A percentile compares a stretch with the other conserved stretches of the same genome.
These are phyloP conservation scores for Suillus clintonianus DNA, from an alignment of 768 basidiomycete species.

Conservation along the genomic window DNA sequence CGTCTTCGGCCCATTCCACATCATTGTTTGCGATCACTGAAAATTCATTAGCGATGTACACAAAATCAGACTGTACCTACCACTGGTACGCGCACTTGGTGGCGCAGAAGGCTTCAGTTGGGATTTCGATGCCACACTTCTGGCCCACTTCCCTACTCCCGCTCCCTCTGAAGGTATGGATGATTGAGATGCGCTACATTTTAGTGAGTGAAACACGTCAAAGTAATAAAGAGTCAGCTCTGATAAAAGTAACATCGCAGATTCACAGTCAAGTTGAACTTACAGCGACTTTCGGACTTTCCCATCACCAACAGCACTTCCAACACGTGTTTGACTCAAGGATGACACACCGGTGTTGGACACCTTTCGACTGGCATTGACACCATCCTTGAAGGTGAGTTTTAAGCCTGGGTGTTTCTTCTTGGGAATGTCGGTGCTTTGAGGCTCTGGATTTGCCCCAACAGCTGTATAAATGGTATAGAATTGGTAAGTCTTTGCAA, in stretches of 20 bases:
- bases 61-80: background rate
- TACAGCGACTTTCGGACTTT: background rate
- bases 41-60: background rate
- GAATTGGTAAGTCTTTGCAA: no score
- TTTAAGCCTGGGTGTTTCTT: no score
- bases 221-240: background rate
- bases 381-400: no score
- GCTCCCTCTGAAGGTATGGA: background rate
- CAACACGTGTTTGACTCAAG: no score
- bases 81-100: background rate
- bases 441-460: no score
- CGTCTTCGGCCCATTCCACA: background rate
- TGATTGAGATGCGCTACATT: background rate
- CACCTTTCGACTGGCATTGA: no score
- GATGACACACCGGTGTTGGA: no score
- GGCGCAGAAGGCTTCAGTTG: background rate
- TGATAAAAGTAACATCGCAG: background rate
- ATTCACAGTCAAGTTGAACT: background rate
- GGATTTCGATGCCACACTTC: background rate
- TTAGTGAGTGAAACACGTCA: background rate
- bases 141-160: background rate
- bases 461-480: no score
- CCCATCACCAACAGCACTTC: no score
- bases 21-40: background rate
- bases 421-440: no score